These are phyloP conservation scores for Alternaria arbusti DNA, from an alignment of 2,329 filamentous ascomycete genomes.

Conservation along the genomic window DNA sequence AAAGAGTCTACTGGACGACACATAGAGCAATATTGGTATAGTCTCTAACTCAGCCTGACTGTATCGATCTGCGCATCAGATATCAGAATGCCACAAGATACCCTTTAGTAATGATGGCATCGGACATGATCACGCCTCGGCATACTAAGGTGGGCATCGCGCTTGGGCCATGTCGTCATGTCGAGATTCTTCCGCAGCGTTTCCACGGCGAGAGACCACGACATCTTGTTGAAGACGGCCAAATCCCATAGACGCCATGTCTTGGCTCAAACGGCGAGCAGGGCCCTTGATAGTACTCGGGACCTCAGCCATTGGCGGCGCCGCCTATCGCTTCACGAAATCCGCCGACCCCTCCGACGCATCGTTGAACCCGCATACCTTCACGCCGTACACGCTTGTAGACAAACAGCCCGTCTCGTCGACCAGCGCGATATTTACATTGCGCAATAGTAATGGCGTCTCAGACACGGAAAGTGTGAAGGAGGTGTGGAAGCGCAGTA, in stretches of 20 bases:
- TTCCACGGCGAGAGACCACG: neutral
- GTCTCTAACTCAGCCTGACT: neutral
- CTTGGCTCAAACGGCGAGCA: constrained; percentile 36
- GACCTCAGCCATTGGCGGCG: constrained; percentile 42
- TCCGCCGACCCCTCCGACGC: constrained; percentile 30
- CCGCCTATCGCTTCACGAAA: constrained; percentile 40
- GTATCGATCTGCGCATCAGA: neutral
- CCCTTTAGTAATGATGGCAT: neutral
- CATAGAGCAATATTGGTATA: neutral
- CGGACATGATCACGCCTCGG: constrained; percentile 1
- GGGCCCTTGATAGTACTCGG: constrained; percentile 42
- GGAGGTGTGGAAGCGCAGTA: constrained; percentile 63
- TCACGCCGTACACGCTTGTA: constrained; percentile 70
- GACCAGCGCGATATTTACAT: constrained; percentile 71
- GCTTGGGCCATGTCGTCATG: constrained; percentile 15
- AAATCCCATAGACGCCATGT: constrained; percentile 24
- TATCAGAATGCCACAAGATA: neutral
- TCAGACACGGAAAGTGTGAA: constrained; percentile 39
- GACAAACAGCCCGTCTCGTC: constrained; percentile 68
- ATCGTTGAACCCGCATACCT: constrained; percentile 64
- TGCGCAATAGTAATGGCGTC: constrained; percentile 53
- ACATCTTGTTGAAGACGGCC: neutral
- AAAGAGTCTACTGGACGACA: neutral
- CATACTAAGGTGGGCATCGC: constrained; percentile 7
- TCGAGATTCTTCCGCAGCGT: constrained; percentile 5